These are phyloP conservation scores for Guadua angustifolia DNA, from an alignment of 176 grass and related monocot genomes.

Conservation along the genomic window DNA sequence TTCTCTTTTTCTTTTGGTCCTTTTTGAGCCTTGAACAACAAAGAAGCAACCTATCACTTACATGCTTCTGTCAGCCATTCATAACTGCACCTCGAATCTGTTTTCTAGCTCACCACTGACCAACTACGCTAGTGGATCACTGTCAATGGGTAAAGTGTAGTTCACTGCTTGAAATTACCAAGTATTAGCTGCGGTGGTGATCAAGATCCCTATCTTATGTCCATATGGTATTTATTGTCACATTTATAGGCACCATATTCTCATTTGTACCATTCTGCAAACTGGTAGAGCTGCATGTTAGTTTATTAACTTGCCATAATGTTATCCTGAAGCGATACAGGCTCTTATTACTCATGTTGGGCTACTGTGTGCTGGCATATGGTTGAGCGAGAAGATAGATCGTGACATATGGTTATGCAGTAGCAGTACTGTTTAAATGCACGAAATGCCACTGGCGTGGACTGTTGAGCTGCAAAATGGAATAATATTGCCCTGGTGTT, in stretches of 20 bases:
- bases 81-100: not conserved
- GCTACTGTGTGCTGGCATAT: conserved; percentile 37
- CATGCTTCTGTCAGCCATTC: not conserved
- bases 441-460: not conserved
- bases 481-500: not conserved
- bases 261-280: conserved; percentile 3
- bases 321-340: conserved; percentile 11
- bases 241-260: conserved; percentile 18
- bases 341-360: conserved; percentile 40
- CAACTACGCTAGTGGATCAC: not conserved
- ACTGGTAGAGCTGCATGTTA: conserved; percentile 26
- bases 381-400: not conserved
- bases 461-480: conserved; percentile 17
- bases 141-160: not conserved
- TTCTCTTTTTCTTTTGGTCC: not conserved
- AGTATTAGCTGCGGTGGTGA: not conserved
- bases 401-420: not conserved
- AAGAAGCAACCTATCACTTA: too few relatives aligned
- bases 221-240: conserved; percentile 34
- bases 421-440: conserved; percentile 28
- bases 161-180: not conserved
- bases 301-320: conserved; percentile 46
- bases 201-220: not conserved
- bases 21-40: not conserved
- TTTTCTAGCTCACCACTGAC: not conserved